Percentiles rank a stretch among this genome's conserved stretches.
Evolutionary conservation across 164 flowering plant species (phyloP).

Genomic region (Piper betle): DNA sequence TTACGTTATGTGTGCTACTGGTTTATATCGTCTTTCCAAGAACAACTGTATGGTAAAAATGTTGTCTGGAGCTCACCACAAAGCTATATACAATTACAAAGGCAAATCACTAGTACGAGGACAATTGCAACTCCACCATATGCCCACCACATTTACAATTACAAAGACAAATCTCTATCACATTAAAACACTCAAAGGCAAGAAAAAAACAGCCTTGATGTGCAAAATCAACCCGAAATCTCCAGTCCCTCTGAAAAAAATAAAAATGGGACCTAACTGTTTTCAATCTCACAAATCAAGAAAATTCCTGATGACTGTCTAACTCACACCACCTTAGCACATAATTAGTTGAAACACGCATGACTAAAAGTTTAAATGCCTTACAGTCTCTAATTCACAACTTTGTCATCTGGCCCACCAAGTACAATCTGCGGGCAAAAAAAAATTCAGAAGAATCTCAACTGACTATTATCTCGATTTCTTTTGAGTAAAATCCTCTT

Average conservation of each 20-base stretch:
- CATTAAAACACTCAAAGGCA: background rate
- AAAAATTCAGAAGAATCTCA: background rate
- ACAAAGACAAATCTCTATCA: background rate
- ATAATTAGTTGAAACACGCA: conserved; percentile 17
- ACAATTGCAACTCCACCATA: background rate
- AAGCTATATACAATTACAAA: too few relatives aligned
- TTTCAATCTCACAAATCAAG: background rate
- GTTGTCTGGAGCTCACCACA: too few relatives aligned
- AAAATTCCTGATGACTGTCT: background rate
- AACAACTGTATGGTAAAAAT: too few relatives aligned
- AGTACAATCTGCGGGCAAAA: conserved; percentile 44
- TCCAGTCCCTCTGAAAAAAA: background rate
- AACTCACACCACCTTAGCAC: background rate
- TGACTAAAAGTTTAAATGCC: conserved; percentile 1
- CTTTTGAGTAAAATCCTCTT: background rate
- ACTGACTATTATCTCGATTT: background rate
- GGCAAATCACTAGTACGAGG: background rate
- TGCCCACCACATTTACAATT: too few relatives aligned
- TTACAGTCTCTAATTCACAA: conserved; percentile 22
- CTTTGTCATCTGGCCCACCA: conserved; percentile 70
- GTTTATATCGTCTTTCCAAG: too few relatives aligned
- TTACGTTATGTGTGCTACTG: too few relatives aligned
- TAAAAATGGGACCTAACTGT: background rate
- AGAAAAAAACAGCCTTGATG: conserved; percentile 6
- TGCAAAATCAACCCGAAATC: conserved; percentile 1